phyloP scores from a whole-genome alignment of 192 early-diverging fungal species.

The Chytriomyces confervae region DNA sequence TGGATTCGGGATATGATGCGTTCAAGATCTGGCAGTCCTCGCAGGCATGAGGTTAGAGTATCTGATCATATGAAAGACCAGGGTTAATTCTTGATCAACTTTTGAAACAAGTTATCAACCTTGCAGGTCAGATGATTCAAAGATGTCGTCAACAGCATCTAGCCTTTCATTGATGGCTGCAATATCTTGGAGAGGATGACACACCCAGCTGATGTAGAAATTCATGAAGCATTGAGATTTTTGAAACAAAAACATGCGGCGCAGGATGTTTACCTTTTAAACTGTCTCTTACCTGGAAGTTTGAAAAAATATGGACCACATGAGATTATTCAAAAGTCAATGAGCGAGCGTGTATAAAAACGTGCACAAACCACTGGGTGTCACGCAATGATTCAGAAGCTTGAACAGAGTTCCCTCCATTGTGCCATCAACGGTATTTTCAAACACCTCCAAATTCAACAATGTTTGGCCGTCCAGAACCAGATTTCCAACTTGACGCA shows the following conservation, averaged over 20 bases:
- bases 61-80: conserved; percentile 20
- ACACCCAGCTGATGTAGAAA: conserved; percentile 68
- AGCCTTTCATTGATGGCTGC: conserved; percentile 79
- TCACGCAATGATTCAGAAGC: conserved; percentile 81
- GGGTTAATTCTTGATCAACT: not conserved
- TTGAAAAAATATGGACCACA: not conserved
- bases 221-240: not conserved
- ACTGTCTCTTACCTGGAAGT: conserved; percentile 44
- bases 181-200: conserved; percentile 77
- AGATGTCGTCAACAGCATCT: conserved; percentile 89
- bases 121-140: conserved; percentile 44
- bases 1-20: conserved; percentile 90
- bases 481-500: conserved; percentile 73
- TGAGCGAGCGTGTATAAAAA: conserved; percentile 29
- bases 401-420: conserved; percentile 82
- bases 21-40: conserved; percentile 83
- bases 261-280: conserved; percentile 40
- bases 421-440: conserved; percentile 77
- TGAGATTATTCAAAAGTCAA: not conserved
- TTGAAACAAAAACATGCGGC: not conserved
- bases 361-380: conserved; percentile 76
- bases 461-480: conserved; percentile 94
- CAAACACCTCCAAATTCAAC: conserved; percentile 90
- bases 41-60: conserved; percentile 34
- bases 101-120: conserved; percentile 11